Conservation (phyloP, 2,329 filamentous ascomycete genomes). For the Arthroderma sp. region DNA sequence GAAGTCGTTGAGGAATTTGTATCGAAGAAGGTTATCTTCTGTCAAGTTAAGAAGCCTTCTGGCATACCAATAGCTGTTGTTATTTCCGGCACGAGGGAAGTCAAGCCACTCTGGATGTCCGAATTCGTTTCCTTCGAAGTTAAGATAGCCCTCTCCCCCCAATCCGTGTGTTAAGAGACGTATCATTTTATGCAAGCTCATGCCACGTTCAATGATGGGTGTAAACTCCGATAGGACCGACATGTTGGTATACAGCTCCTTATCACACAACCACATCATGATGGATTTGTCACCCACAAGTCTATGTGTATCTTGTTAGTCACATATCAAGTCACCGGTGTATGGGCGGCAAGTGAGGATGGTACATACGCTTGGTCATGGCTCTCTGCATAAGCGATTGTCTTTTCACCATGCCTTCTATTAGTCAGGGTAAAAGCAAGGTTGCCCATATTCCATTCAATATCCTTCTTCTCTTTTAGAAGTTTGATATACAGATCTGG, state of each 20-base stretch:
- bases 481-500: conserved; percentile 99
- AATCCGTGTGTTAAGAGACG: conserved; percentile 80
- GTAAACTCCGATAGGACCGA: conserved; percentile 73
- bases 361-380: conserved; percentile 85
- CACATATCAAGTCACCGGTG: neutral
- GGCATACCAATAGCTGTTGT: conserved; percentile 89
- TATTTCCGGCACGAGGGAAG: conserved; percentile 85
- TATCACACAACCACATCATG: conserved; percentile 97
- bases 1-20: conserved; percentile 85
- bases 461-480: conserved; percentile 80
- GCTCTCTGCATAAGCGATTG: conserved; percentile 92
- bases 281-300: conserved; percentile 93
- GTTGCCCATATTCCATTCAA: conserved; percentile 79
- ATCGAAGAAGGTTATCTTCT: conserved; percentile 73
- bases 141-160: conserved; percentile 89
- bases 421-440: conserved; percentile 85
- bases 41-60: conserved; percentile 86
- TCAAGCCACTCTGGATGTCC: conserved; percentile 98
- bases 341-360: neutral
- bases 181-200: conserved; percentile 95
- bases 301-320: conserved; percentile 35
- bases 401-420: conserved; percentile 89
- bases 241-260: conserved; percentile 97
- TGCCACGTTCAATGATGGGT: conserved; percentile 74
- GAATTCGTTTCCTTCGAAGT: conserved; percentile 98